Evolutionary conservation across 257 asterid genomes (phyloP), one percentile per base, ranked within the genome.

Genomic region (Galeopsis tetrahit): DNA sequence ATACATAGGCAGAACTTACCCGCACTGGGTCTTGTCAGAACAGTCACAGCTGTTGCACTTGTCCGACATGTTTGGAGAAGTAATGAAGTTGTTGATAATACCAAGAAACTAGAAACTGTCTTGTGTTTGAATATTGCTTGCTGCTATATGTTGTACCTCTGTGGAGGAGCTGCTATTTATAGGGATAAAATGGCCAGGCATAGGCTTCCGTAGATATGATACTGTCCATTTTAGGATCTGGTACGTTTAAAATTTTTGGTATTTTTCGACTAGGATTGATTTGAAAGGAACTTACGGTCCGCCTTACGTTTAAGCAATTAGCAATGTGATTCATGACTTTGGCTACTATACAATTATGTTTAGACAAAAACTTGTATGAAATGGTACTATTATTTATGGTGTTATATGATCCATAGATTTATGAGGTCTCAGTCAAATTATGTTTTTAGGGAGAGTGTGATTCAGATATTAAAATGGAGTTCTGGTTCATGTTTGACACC

Each of bases 21-120:
- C 43, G 77, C 90, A 88, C 79, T 84, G 90, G 63, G 76, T 80
- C 52, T 56, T 36, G 81, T 80, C 84, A 77, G 85, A 42, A 10
- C 89, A 90, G 77, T 78, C 80, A 69, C 88, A 90, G 85, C 9
- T 77, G 43, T 82, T 80, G 55, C 90, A 88, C 85, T 72, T 86
- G 92, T 78, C 86, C 49, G 92, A 79, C 89, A 84, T 90, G 81
- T 28, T 85, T 49, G 15, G 13, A 36, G 72, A 17, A 15, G 63
- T 57, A 57, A 28, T 55, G 70, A 72, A 42, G 5, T 51, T 44
- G 75, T 57, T 39, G 14, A 5, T n/a, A 42, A 15, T 28, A 21
- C 28, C 15, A 2, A 52, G 58, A n/a, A 35, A 52, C 6, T 36
- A n/a, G 66, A 7, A 53, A 53, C 6, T 60, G 59, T 14, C 11